A percentile compares a stretch with the other conserved stretches of the same genome.
These are phyloP conservation scores for Colletotrichum tamarilloi DNA, from an alignment of 2,329 filamentous ascomycete species.

Conservation along the genomic window DNA sequence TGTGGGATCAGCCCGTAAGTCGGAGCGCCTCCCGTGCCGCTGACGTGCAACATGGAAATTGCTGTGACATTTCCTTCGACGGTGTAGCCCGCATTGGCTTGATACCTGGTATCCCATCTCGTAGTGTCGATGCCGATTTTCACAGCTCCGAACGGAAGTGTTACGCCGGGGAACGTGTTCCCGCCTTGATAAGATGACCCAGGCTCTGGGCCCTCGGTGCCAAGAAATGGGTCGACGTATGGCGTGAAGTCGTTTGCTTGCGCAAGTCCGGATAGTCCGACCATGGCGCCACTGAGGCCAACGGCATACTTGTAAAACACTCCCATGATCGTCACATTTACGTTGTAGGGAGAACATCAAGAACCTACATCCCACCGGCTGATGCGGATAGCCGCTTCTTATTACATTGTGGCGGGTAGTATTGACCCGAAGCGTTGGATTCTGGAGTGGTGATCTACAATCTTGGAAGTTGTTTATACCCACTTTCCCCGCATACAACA, in stretches of 20 bases:
- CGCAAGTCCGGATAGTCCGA: not conserved
- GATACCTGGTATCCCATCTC: slow-evolving; percentile 38
- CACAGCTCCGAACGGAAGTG: slow-evolving; percentile 56
- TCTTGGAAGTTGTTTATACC: slow-evolving; percentile 13
- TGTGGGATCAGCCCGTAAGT: slow-evolving; percentile 68
- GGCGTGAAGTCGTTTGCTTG: slow-evolving; percentile 25
- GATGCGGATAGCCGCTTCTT: not conserved
- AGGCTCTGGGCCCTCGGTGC: slow-evolving; percentile 56
- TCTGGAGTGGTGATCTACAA: slow-evolving; percentile 21
- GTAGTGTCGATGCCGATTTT: slow-evolving; percentile 56
- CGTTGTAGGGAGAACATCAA: not conserved
- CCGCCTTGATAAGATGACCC: slow-evolving; percentile 56
- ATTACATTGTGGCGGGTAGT: not conserved
- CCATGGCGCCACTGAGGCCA: not conserved
- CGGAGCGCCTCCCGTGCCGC: slow-evolving; percentile 67
- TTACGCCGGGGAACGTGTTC: slow-evolving; percentile 56
- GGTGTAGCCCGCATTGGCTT: slow-evolving; percentile 50
- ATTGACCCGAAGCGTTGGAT: slow-evolving; percentile 22
- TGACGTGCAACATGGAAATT: slow-evolving; percentile 65
- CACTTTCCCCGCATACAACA: slow-evolving; percentile 26
- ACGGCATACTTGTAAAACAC: not conserved
- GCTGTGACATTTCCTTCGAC: slow-evolving; percentile 57
- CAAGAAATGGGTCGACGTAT: slow-evolving; percentile 60
- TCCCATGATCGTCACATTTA: not conserved
- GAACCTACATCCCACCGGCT: no score